These are phyloP conservation scores for Tubosaeta brunneosetosa DNA, from an alignment of 768 basidiomycete genomes.

Conservation along the genomic window DNA sequence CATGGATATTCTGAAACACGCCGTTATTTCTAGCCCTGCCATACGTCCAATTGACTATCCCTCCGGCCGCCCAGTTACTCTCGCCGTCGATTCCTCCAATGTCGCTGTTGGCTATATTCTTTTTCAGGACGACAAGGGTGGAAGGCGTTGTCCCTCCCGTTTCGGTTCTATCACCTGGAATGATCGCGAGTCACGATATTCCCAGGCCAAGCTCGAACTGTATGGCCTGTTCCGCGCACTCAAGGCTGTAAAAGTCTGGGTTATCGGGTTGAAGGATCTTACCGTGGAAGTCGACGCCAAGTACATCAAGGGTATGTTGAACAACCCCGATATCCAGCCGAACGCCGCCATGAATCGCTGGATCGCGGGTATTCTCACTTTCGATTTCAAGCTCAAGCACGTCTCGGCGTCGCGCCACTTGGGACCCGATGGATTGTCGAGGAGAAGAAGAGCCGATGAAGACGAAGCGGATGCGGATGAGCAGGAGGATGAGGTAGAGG, in stretches of 20 bases:
- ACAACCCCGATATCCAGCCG: conserved; percentile 30
- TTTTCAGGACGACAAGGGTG: conserved; percentile 18
- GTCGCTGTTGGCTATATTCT: conserved; percentile 35
- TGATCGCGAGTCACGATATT: conserved; percentile 6
- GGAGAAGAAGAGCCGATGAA: no score
- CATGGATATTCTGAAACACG: conserved; percentile 17
- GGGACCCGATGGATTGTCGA: conserved; percentile 32
- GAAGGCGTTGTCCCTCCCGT: conserved; percentile 19
- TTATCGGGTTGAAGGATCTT: conserved; percentile 32
- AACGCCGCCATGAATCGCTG: conserved; percentile 29
- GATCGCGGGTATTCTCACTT: conserved; percentile 26
- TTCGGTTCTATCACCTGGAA: conserved; percentile 40
- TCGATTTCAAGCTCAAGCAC: conserved; percentile 31
- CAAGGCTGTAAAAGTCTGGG: conserved; percentile 15
- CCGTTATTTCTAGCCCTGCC: conserved; percentile 5
- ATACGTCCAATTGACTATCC: conserved; percentile 11
- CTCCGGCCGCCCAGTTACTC: not conserved
- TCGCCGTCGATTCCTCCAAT: no score
- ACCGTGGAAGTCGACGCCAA: conserved; percentile 36
- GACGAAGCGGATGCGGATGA: no score
- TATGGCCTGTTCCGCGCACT: conserved; percentile 28
- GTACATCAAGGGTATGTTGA: conserved; percentile 39
- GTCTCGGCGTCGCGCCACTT: conserved; percentile 20
- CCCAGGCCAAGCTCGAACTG: conserved; percentile 25
- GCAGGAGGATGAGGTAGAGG: no score